Evolutionary conservation across 192 early-diverging fungal genomes (phyloP), one percentile per base, ranked within the genome.

Genomic region (Geosiphon pyriformis): DNA sequence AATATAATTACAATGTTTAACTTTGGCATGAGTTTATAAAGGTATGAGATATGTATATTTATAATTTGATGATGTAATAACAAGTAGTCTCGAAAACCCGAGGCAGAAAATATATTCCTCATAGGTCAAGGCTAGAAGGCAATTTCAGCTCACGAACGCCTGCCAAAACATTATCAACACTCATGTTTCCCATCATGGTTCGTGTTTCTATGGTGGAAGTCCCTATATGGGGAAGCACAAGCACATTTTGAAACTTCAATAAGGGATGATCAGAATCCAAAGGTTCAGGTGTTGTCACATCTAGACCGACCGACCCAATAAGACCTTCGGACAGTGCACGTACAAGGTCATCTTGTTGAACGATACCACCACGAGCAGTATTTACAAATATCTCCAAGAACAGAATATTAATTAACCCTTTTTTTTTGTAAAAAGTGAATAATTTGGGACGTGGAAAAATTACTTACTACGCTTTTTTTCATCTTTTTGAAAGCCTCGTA

Each of bases 241-340:
- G 76, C 53, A 84, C 87, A n/a, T 82, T 82, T 15, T 79, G 71
- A 33, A 87, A 79, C 47, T 70, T 50, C 23, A 87, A 71, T 29
- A 93, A 73, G 53, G 78, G 80, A 60, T 88, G 82, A 54, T 86
- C 78, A 0, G 61, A 33, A 7, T 82, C 79, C 47, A 96, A 64
- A 6, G 92, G 94, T 73, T 96, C 94, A 0, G 94, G 94, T 22
- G 85, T 86, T 0, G 89, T 93, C 8, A 94, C 92, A 73, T 96
- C 92, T 57, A 94, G 69, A n/a, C 90, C 94, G 2, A 86, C 90
- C 25, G 79, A 81, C 4, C 82, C 88, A 51, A 93, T 72, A 33
- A 63, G 50, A 0, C 77, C 75, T 11, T 79, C 76, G 29, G 82
- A 72, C 51, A 95, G 70, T 8, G 91, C 91, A 2, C 70, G 70